Base-by-base conservation (phyloP, 768 basidiomycete species). In the Suillus sp. region DNA sequence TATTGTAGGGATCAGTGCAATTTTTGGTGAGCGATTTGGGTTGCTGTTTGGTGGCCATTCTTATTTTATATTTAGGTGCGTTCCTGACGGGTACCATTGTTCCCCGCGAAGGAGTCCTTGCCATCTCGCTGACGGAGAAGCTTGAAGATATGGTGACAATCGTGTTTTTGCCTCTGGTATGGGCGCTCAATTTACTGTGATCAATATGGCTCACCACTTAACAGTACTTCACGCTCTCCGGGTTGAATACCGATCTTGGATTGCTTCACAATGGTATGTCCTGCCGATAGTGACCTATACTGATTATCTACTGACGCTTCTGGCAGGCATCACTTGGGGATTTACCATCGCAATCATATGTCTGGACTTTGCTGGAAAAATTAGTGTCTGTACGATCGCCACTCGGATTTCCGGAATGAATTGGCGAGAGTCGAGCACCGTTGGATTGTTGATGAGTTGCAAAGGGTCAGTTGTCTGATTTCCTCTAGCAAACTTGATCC, bases 221-320 rank as follows among this genome's bases (percentile, higher is more conserved):
- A n/a, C 65, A 93, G 88, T 99, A 99, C 75, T 99, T 99, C 70
- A 93, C 95, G 0, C 78, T 94, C 5, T 96, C 95, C 0, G 96
- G 97, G 4, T 81, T 99, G 20, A 89, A 88, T 13, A 99, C 97
- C 0, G 83, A 99, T 75, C 79, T 99, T 25, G 90, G 92, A 0
- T 77, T 98, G 35, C 78, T 99, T 6, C 82, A 97, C 72, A 82
- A 87, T 40, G 94, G 95, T 81, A 64, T 27, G 74, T 54, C 22
- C 14, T 53, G 4, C 20, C 30, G 14, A 40, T 60, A 13, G 16
- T 22, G 10, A 11, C 27, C 5, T 2, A 3, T 3, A 6, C 30
- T 25, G 42, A 34, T n/a, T 34, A 1, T 2, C 57, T 30, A 34
- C 30, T 47, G 66, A n/a, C 45, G 32, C 7, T 5, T 1, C 55